phyloP scores from a whole-genome alignment of 2,329 filamentous ascomycete genomes.

The Fusarium mexicanum region DNA sequence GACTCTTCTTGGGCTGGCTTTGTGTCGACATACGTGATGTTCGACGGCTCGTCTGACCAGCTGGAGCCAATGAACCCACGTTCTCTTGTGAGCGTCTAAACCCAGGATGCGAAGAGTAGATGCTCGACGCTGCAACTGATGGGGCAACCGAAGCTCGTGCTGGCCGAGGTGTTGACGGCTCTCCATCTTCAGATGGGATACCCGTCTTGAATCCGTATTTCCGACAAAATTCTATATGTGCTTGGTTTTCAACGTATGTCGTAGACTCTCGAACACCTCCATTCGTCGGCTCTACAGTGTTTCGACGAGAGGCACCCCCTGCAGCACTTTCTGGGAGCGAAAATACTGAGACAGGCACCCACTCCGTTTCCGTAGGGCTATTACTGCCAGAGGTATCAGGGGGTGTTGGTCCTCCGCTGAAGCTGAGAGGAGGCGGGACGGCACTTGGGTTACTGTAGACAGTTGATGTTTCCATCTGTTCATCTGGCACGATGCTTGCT shows the following conservation, averaged over 20 bases:
- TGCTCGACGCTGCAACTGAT: constrained; percentile 22
- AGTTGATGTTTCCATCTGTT: neutral
- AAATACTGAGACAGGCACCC: constrained; percentile 19
- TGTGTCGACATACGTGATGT: neutral
- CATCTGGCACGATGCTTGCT: neutral
- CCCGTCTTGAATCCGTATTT: neutral
- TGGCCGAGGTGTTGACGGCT: neutral
- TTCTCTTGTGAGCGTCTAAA: constrained; percentile 21
- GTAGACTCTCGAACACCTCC: neutral
- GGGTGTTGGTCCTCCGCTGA: neutral
- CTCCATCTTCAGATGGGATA: neutral
- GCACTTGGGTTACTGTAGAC: constrained; percentile 15
- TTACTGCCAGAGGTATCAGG: neutral
- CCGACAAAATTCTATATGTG: constrained; percentile 25
- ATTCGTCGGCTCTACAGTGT: neutral
- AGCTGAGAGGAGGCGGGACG: constrained; percentile 5
- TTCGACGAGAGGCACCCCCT: neutral
- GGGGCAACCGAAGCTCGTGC: neutral
- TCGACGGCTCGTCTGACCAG: neutral
- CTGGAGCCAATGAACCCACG: neutral
- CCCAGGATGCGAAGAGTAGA: constrained; percentile 32
- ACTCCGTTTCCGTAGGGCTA: neutral
- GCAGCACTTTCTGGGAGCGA: neutral
- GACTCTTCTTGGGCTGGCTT: neutral
- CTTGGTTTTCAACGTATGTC: neutral